Conservation (phyloP, 345 rosid genomes). For the Pistacia vera region DNA sequence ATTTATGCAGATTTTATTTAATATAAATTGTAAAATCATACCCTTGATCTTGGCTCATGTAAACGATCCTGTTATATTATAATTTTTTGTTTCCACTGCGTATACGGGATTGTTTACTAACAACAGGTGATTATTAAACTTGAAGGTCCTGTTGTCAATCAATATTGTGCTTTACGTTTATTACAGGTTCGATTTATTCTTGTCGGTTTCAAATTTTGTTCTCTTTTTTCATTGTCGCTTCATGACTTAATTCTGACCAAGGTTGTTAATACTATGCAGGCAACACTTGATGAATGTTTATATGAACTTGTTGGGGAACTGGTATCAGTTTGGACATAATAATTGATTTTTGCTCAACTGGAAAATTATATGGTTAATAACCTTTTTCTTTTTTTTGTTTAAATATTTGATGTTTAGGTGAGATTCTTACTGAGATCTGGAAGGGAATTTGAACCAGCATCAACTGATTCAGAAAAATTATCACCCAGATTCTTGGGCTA, state of each 20-base stretch:
- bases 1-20: too few species aligned
- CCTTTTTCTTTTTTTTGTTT: not conserved
- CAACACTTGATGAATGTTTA: slow-evolving; percentile 92
- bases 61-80: too few species aligned
- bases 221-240: slow-evolving; percentile 8
- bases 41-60: too few species aligned
- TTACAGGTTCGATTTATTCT: slow-evolving; percentile 60
- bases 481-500: slow-evolving; percentile 91
- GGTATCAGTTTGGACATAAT: slow-evolving; percentile 45
- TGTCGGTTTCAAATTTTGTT: not conserved
- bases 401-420: slow-evolving; percentile 55
- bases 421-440: slow-evolving; percentile 97
- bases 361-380: slow-evolving; percentile 1
- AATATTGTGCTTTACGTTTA: slow-evolving; percentile 91
- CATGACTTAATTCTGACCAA: slow-evolving; percentile 20
- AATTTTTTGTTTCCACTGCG: too few species aligned
- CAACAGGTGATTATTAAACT: slow-evolving; percentile 79
- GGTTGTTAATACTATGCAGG: slow-evolving; percentile 51
- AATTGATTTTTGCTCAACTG: slow-evolving; percentile 16
- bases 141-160: slow-evolving; percentile 98
- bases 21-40: too few species aligned
- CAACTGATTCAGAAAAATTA: slow-evolving; percentile 68
- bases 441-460: slow-evolving; percentile 82
- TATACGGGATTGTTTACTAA: too few species aligned
- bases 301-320: slow-evolving; percentile 99